phyloP scores from a whole-genome alignment of 176 grass and related monocot species.

The Oryza nivara region DNA sequence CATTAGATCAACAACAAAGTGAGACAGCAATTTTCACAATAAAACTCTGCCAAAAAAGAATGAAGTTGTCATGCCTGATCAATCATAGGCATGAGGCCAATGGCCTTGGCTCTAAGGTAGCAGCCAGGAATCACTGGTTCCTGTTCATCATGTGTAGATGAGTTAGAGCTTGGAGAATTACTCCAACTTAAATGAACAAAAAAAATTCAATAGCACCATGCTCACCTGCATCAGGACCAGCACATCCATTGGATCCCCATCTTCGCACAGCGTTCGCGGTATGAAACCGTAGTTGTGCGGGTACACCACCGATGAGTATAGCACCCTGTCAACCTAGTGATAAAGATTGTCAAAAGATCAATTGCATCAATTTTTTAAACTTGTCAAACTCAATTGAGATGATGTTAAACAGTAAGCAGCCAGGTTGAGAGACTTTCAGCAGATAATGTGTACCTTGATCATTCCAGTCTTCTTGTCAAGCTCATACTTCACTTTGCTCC shows the following conservation, averaged over 20 bases:
- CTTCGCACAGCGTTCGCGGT: constrained; percentile 56
- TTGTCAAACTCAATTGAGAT: too few species aligned
- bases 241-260: constrained; percentile 60
- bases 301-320: constrained; percentile 63
- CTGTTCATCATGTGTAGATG: constrained; percentile 22
- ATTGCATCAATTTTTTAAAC: neutral
- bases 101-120: constrained; percentile 60
- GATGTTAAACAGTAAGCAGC: neutral
- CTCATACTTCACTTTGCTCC: constrained; percentile 54
- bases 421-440: neutral
- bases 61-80: constrained; percentile 44
- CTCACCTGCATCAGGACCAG: constrained; percentile 61
- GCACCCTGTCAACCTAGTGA: constrained; percentile 55
- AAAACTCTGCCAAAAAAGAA: too few species aligned
- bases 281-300: constrained; percentile 65
- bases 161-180: neutral
- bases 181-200: neutral
- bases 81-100: constrained; percentile 76
- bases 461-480: constrained; percentile 61
- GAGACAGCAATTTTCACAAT: neutral
- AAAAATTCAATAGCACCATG: neutral
- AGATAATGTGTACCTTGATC: constrained; percentile 42
- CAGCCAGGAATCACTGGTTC: constrained; percentile 57
- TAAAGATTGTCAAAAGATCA: neutral
- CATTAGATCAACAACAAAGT: constrained; percentile 24